Evolutionary conservation across 495 filamentous ascomycete genomes (phyloP).

Genomic region (Choiromyces venosus): DNA sequence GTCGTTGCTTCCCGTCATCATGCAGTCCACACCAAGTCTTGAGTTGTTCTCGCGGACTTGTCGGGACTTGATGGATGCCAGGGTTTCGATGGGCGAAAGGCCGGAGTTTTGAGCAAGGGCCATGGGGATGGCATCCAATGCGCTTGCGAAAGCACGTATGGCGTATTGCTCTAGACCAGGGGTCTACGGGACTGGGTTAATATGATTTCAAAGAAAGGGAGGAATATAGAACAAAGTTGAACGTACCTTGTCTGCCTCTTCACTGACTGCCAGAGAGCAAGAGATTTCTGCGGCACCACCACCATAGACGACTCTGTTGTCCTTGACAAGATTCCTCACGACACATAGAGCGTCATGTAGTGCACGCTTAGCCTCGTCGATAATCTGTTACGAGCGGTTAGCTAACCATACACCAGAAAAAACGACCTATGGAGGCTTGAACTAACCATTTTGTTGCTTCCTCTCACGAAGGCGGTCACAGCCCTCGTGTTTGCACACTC

Average conservation of each 20-base stretch:
- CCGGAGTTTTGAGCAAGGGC: conserved; percentile 96
- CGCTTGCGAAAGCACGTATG: conserved; percentile 96
- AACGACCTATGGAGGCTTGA: neutral
- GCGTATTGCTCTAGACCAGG: conserved; percentile 96
- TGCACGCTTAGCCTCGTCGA: conserved; percentile 96
- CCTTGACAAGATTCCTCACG: conserved; percentile 88
- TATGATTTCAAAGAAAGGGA: conserved; percentile 6
- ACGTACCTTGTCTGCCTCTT: conserved; percentile 77
- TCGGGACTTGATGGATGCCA: conserved; percentile 89
- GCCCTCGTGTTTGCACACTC: conserved; percentile 97
- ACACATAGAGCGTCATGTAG: conserved; percentile 97
- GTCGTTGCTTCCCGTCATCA: conserved; percentile 88
- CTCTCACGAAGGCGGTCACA: conserved; percentile 90
- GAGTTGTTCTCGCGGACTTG: conserved; percentile 86
- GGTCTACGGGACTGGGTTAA: conserved; percentile 50
- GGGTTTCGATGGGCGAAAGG: conserved; percentile 87
- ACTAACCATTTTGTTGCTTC: conserved; percentile 97
- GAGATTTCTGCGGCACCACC: conserved; percentile 97
- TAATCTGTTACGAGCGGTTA: conserved; percentile 58
- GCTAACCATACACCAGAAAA: conserved; percentile 26
- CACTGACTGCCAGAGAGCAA: conserved; percentile 91
- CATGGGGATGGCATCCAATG: conserved; percentile 91
- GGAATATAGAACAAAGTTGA: neutral
- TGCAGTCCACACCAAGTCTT: conserved; percentile 91
- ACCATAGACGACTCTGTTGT: conserved; percentile 98